phyloP scores from a whole-genome alignment of 805 yeast genomes.

The Yamadazyma olivae region DNA sequence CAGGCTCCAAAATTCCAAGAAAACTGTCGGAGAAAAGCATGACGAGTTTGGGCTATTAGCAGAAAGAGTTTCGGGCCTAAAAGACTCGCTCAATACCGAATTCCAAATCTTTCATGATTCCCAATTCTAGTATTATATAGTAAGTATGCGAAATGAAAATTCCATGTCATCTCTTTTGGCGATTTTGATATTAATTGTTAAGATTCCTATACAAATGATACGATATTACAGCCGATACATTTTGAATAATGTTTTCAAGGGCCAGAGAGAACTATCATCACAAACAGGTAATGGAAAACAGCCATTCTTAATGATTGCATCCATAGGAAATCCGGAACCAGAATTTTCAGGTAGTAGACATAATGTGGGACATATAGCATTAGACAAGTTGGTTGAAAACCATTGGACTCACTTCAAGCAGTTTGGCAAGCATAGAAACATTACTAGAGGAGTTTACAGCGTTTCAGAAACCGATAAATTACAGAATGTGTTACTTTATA shows the following conservation, averaged over 20 bases:
- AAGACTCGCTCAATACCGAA: too few relatives aligned
- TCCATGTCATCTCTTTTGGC: background rate
- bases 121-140: too few relatives aligned
- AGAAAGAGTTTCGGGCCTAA: too few relatives aligned
- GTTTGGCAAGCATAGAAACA: conserved; percentile 17
- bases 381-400: conserved; percentile 26
- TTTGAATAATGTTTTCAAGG: background rate
- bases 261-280: background rate
- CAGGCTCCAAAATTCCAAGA: too few relatives aligned
- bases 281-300: background rate
- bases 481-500: conserved; percentile 36
- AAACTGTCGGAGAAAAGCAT: background rate
- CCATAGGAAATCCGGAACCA: conserved; percentile 78
- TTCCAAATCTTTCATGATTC: too few relatives aligned
- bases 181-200: background rate
- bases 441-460: conserved; percentile 20
- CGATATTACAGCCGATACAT: background rate
- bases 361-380: conserved; percentile 67
- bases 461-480: conserved; percentile 15
- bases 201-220: conserved; percentile 1
- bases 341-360: conserved; percentile 64
- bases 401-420: conserved; percentile 21
- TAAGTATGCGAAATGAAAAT: too few relatives aligned
- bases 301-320: conserved; percentile 33
- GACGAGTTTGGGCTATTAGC: background rate